Conservation (phyloP, 768 basidiomycete genomes). For the Boletus coccyginus region DNA sequence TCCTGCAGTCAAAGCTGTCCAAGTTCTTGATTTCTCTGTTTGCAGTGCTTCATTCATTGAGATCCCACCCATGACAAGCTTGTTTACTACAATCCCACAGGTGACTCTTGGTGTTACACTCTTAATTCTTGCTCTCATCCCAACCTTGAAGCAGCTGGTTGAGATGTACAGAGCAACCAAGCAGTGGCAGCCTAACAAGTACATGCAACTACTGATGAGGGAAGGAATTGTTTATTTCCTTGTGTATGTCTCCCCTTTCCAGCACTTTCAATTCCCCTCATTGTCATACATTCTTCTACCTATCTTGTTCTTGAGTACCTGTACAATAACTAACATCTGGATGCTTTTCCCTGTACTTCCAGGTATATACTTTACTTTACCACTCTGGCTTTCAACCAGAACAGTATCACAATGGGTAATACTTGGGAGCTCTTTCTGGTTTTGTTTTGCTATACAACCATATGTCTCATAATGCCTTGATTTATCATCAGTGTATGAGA, state of each 20-base stretch:
- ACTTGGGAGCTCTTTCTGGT: too few species aligned
- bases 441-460: too few species aligned
- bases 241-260: background rate
- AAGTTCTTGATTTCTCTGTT: background rate
- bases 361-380: background rate
- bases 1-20: background rate
- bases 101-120: background rate
- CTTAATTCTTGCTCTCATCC: background rate
- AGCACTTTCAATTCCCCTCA: too few species aligned
- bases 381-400: background rate
- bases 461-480: too few species aligned
- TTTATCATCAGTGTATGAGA: too few species aligned
- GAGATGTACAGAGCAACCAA: background rate
- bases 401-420: too few species aligned
- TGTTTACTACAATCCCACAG: too few species aligned
- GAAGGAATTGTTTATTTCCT: background rate
- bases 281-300: too few species aligned
- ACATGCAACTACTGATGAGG: background rate
- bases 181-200: too few species aligned
- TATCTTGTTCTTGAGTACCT: too few species aligned
- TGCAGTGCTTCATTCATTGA: background rate
- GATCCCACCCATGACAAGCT: fast-evolving
- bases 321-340: too few species aligned
- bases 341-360: background rate
- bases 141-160: background rate